A percentile compares a stretch with the other conserved stretches of the same genome.
These are phyloP conservation scores for Plectosphaerella sp. DNA, from an alignment of 2,329 filamentous ascomycete genomes.

Conservation along the genomic window DNA sequence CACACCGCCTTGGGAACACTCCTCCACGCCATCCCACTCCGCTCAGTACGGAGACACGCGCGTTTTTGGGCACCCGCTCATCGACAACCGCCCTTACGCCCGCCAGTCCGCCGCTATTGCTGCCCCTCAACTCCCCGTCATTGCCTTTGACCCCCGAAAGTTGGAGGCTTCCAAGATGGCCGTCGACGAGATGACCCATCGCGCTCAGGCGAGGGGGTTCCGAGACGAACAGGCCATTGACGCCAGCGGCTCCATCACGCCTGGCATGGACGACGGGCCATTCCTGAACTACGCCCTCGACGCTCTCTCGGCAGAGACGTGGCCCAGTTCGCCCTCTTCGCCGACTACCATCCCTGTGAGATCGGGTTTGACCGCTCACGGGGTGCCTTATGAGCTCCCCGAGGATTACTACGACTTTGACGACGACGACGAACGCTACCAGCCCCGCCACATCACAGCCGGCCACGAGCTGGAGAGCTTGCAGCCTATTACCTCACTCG, in stretches of 20 bases:
- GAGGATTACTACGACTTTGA: not conserved
- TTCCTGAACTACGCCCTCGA: constrained; percentile 90
- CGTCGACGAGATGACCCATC: constrained; percentile 16
- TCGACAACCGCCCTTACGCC: constrained; percentile 15
- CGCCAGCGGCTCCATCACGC: constrained; percentile 54
- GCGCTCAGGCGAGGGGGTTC: constrained; percentile 25
- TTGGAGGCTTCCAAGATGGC: constrained; percentile 7
- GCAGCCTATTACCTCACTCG: not conserved
- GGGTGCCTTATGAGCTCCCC: not conserved
- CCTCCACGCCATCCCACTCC: constrained; percentile 19
- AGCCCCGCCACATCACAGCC: not conserved
- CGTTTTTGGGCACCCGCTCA: constrained; percentile 28
- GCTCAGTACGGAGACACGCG: constrained; percentile 36
- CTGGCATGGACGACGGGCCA: constrained; percentile 77
- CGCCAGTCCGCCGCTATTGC: constrained; percentile 12
- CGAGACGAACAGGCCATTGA: constrained; percentile 48
- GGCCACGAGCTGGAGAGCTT: not conserved
- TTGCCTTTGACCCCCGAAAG: not conserved
- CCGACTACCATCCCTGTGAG: constrained; percentile 17
- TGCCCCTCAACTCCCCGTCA: constrained; percentile 1
- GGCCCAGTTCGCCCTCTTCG: constrained; percentile 46
- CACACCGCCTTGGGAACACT: constrained; percentile 26
- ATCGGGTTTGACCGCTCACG: not conserved
- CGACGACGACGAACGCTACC: not conserved
- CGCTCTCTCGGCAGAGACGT: constrained; percentile 72